These are phyloP conservation scores for Borealophlyctis nickersoniae DNA, from an alignment of 192 early-diverging fungal genomes.

Conservation along the genomic window DNA sequence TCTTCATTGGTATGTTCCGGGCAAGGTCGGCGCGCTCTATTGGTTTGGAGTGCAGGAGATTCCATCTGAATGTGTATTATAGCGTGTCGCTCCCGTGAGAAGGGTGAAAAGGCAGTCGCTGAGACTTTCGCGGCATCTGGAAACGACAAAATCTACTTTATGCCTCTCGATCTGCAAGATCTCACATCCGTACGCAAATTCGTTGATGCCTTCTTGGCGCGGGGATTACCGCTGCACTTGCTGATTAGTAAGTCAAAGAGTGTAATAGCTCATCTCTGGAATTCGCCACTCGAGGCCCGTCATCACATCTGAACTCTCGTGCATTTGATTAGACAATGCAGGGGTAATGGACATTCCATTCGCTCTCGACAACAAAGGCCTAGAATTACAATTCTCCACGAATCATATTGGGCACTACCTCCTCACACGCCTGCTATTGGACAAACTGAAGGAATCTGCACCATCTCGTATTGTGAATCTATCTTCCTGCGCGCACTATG, in stretches of 20 bases:
- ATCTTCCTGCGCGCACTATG: slow-evolving; percentile 15
- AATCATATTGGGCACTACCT: slow-evolving; percentile 60
- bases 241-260: slow-evolving; percentile 7
- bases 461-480: slow-evolving; percentile 38
- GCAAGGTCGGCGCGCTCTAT: neutral
- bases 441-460: slow-evolving; percentile 16
- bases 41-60: neutral
- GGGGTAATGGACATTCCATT: slow-evolving; percentile 65
- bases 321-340: slow-evolving; percentile 46
- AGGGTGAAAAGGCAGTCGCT: slow-evolving; percentile 22
- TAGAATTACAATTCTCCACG: slow-evolving; percentile 65
- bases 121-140: slow-evolving; percentile 21
- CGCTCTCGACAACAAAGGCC: slow-evolving; percentile 49
- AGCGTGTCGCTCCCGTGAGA: slow-evolving; percentile 22
- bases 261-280: too few species aligned
- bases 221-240: slow-evolving; percentile 4
- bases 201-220: neutral
- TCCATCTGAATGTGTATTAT: slow-evolving; percentile 8
- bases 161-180: slow-evolving; percentile 29
- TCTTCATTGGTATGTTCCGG: slow-evolving; percentile 23
- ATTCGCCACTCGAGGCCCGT: too few species aligned
- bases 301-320: too few species aligned
- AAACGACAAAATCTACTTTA: slow-evolving; percentile 31
- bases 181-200: slow-evolving; percentile 22
- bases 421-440: slow-evolving; percentile 35